A percentile compares a stretch with the other conserved stretches of the same genome.
phyloP scores from a whole-genome alignment of 2,329 filamentous ascomycete genomes.

The Trichophyton mentagrophytes region DNA sequence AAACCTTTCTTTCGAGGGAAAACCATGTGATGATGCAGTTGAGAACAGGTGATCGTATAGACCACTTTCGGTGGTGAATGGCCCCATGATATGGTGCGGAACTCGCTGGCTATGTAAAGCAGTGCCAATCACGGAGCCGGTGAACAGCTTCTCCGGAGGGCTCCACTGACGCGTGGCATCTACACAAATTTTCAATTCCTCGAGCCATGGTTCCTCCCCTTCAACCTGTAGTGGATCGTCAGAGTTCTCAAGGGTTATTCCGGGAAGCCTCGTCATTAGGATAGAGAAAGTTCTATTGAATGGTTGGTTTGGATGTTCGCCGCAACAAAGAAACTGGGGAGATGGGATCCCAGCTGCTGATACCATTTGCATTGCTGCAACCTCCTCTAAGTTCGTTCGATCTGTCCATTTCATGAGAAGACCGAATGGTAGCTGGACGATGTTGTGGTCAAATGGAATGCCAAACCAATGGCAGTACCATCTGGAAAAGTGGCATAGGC shows the following conservation, averaged over 20 bases:
- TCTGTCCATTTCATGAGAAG: conserved; percentile 29
- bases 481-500: conserved; percentile 13
- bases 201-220: conserved; percentile 21
- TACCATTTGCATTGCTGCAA: conserved; percentile 22
- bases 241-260: conserved; percentile 19
- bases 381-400: conserved; percentile 24
- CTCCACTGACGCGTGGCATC: conserved; percentile 26
- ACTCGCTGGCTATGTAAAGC: not conserved
- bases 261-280: conserved; percentile 17
- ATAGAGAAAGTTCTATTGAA: conserved; percentile 23
- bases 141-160: conserved; percentile 23
- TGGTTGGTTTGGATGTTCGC: conserved; percentile 22
- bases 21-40: conserved; percentile 19
- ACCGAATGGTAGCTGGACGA: conserved; percentile 27
- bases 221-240: conserved; percentile 19
- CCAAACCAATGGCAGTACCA: conserved; percentile 22
- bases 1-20: conserved; percentile 19
- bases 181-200: conserved; percentile 25
- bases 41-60: conserved; percentile 22
- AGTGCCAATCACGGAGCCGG: conserved; percentile 9
- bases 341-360: conserved; percentile 21
- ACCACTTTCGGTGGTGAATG: conserved; percentile 5
- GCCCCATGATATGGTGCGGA: not conserved
- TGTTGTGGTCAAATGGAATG: conserved; percentile 21
- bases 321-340: conserved; percentile 17